phyloP scores from a whole-genome alignment of 2,329 filamentous ascomycete genomes.

The Cladosporium sp. region DNA sequence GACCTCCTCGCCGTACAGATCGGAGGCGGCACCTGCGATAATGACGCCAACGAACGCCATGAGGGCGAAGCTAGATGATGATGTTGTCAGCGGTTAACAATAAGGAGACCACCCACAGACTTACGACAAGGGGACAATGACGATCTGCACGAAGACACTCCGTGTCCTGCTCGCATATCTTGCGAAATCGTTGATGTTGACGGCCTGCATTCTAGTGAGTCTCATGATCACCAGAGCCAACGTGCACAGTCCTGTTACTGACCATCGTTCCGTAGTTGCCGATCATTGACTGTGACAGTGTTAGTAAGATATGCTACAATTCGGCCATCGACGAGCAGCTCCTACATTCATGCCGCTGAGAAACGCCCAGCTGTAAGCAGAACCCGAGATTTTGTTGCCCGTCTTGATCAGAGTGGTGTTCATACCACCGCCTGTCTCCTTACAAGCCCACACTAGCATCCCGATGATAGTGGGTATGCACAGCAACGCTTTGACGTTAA shows the following conservation, averaged over 20 bases:
- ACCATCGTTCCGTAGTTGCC: slow-evolving; percentile 30
- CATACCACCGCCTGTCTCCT: slow-evolving; percentile 24
- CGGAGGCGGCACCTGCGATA: slow-evolving; percentile 27
- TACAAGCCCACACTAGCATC: slow-evolving; percentile 24
- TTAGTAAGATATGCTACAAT: not conserved
- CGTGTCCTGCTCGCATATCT: slow-evolving; percentile 57
- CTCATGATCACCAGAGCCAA: not conserved
- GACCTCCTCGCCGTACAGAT: slow-evolving; percentile 25
- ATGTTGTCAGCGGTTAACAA: not conserved
- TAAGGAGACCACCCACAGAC: not conserved
- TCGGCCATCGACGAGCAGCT: not conserved
- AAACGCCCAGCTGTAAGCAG: slow-evolving; percentile 32
- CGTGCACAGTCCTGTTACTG: not conserved
- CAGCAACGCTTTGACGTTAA: slow-evolving; percentile 69
- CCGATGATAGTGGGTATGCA: slow-evolving; percentile 27
- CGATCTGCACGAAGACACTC: slow-evolving; percentile 24
- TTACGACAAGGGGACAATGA: slow-evolving; percentile 27
- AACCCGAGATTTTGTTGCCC: slow-evolving; percentile 27
- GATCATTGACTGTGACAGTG: slow-evolving; percentile 23
- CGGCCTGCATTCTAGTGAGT: slow-evolving; percentile 19
- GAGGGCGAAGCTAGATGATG: slow-evolving; percentile 23
- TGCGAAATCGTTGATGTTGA: slow-evolving; percentile 48
- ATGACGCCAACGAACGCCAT: slow-evolving; percentile 34
- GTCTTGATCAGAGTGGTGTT: slow-evolving; percentile 26
- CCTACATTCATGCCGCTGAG: slow-evolving; percentile 33